Evolutionary conservation across 495 filamentous ascomycete genomes (phyloP).

Genomic region (Thozetella sp.): DNA sequence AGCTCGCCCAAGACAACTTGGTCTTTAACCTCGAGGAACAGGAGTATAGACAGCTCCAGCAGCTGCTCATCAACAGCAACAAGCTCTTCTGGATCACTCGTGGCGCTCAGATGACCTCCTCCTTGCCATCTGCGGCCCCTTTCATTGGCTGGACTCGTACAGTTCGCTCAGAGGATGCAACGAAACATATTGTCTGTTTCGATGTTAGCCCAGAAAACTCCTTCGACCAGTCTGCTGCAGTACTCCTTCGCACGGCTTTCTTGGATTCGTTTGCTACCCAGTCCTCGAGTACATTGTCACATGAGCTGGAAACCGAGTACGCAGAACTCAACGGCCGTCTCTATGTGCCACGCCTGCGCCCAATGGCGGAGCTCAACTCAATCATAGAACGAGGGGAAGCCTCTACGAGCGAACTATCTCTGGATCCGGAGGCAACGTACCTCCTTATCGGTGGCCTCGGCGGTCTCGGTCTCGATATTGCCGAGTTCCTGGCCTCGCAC

Average conservation of each 20-base stretch:
- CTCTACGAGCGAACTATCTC: neutral
- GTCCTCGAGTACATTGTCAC: neutral
- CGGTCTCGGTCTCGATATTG: constrained; percentile 22
- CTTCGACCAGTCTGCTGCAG: neutral
- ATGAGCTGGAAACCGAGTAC: constrained; percentile 23
- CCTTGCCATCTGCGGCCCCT: constrained; percentile 15
- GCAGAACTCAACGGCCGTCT: constrained; percentile 18
- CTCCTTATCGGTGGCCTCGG: constrained; percentile 29
- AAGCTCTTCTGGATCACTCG: constrained; percentile 28
- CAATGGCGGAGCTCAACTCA: constrained; percentile 17
- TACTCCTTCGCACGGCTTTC: constrained; percentile 46
- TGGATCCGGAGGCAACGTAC: constrained; percentile 13
- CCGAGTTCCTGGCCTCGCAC: constrained; percentile 21
- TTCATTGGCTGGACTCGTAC: constrained; percentile 23
- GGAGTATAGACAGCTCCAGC: constrained; percentile 17
- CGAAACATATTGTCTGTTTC: constrained; percentile 21
- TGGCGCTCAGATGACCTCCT: constrained; percentile 17
- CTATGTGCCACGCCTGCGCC: constrained; percentile 24
- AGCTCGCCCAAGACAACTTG: constrained; percentile 11
- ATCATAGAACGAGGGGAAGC: constrained; percentile 16
- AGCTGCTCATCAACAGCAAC: constrained; percentile 10
- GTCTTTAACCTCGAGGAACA: constrained; percentile 22
- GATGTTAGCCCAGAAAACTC: constrained; percentile 14
- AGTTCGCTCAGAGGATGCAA: constrained; percentile 26
- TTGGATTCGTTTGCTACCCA: constrained; percentile 51